These are phyloP conservation scores for Coemansia sp. DNA, from an alignment of 192 early-diverging fungal species.

Conservation along the genomic window DNA sequence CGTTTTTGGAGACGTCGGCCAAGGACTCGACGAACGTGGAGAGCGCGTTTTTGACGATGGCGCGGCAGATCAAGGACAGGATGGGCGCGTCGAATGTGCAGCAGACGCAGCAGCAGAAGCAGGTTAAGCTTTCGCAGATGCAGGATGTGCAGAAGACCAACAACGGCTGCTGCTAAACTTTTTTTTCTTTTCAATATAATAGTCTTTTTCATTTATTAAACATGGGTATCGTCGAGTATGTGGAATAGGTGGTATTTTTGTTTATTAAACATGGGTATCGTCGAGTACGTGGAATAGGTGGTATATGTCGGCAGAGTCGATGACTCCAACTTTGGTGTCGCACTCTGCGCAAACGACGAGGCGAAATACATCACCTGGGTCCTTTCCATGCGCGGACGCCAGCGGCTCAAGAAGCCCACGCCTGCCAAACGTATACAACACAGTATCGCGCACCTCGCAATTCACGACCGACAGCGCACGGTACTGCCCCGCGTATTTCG, in stretches of 20 bases:
- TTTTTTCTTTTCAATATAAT: slow-evolving; percentile 10
- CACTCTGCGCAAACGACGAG: slow-evolving; percentile 35
- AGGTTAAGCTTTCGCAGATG: slow-evolving; percentile 45
- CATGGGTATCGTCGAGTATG: slow-evolving; percentile 20
- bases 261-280: too few species aligned
- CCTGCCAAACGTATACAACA: slow-evolving; percentile 19
- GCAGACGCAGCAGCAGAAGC: slow-evolving; percentile 45
- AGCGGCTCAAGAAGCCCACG: slow-evolving; percentile 11
- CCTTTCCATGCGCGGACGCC: background rate
- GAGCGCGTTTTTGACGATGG: slow-evolving; percentile 99
- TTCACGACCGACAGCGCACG: slow-evolving; percentile 24
- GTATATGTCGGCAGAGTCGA: slow-evolving; percentile 19
- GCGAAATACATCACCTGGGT: slow-evolving; percentile 8
- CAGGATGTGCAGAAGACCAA: slow-evolving; percentile 44
- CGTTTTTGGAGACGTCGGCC: slow-evolving; percentile 96
- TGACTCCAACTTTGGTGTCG: slow-evolving; percentile 34
- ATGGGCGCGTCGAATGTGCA: slow-evolving; percentile 49
- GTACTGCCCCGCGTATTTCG: slow-evolving; percentile 29
- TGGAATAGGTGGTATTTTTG: slow-evolving; percentile 49
- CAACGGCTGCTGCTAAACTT: slow-evolving; percentile 43
- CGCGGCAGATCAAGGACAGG: slow-evolving; percentile 99
- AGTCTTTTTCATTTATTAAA: too few species aligned
- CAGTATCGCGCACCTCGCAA: slow-evolving; percentile 6
- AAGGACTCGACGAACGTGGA: slow-evolving; percentile 98
- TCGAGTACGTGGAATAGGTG: slow-evolving; percentile 39